Evolutionary conservation across 2,329 filamentous ascomycete species (phyloP).

Genomic region (Fusarium neocosmosporiellum): DNA sequence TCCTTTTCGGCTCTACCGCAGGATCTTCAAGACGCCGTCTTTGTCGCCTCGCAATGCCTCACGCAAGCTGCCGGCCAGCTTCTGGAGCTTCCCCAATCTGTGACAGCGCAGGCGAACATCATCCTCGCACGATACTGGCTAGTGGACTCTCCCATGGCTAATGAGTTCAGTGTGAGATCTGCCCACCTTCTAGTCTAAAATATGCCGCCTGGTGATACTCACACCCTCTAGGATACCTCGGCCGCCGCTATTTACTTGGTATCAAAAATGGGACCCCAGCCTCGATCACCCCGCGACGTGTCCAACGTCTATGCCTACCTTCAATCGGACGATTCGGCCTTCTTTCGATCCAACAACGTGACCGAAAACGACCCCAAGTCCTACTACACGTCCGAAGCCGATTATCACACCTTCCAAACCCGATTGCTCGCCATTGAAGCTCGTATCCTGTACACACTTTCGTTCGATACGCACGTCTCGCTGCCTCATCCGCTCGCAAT

Average conservation of each 20-base stretch:
- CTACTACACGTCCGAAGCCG: conserved; percentile 79
- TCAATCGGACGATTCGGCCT: conserved; percentile 68
- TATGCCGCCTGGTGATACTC: background rate
- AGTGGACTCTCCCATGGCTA: conserved; percentile 63
- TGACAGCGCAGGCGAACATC: conserved; percentile 87
- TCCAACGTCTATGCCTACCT: conserved; percentile 89
- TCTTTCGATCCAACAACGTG: conserved; percentile 56
- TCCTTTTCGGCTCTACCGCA: conserved; percentile 69
- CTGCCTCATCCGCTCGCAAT: conserved; percentile 88
- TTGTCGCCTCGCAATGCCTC: conserved; percentile 77
- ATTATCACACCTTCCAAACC: conserved; percentile 73
- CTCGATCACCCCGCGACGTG: conserved; percentile 81
- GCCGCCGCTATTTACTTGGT: conserved; percentile 84
- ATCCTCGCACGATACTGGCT: conserved; percentile 86
- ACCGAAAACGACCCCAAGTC: conserved; percentile 57
- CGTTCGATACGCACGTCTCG: conserved; percentile 86
- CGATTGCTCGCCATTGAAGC: conserved; percentile 80
- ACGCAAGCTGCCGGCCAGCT: conserved; percentile 85
- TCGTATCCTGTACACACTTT: conserved; percentile 78
- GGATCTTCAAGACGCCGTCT: conserved; percentile 78
- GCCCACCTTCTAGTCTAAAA: background rate
- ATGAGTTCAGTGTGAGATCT: conserved; percentile 65
- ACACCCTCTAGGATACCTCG: conserved; percentile 73
- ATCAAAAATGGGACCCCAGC: conserved; percentile 82
- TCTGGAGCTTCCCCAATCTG: conserved; percentile 84